phyloP scores from a whole-genome alignment of 805 yeast species.

The Brettanomyces naardenensis region DNA sequence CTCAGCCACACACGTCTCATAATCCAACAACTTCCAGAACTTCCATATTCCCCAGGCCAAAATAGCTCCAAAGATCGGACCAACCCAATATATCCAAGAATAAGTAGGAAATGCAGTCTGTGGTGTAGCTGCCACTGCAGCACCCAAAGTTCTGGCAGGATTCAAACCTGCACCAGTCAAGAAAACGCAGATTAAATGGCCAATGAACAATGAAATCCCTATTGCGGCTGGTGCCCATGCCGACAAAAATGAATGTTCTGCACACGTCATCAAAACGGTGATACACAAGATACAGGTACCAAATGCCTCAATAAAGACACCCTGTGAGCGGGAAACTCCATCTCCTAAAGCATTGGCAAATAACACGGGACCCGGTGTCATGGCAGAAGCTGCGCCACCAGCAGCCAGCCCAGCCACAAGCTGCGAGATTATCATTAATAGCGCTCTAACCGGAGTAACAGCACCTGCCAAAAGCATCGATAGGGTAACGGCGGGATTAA shows the following conservation, averaged over 20 bases:
- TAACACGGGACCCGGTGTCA: constrained; percentile 73
- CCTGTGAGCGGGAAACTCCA: constrained; percentile 65
- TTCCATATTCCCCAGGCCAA: constrained; percentile 65
- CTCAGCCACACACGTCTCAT: constrained; percentile 35
- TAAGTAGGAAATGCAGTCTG: constrained; percentile 65
- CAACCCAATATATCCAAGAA: constrained; percentile 92
- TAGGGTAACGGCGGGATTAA: constrained; percentile 83
- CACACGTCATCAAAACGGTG: constrained; percentile 77
- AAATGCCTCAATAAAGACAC: constrained; percentile 74
- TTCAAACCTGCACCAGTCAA: constrained; percentile 89
- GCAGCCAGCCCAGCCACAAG: constrained; percentile 86
- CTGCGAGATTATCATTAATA: constrained; percentile 58
- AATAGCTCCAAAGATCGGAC: constrained; percentile 68
- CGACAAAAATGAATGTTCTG: constrained; percentile 71
- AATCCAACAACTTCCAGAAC: constrained; percentile 54
- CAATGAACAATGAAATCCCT: constrained; percentile 76
- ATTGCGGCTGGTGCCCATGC: constrained; percentile 76
- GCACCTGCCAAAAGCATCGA: constrained; percentile 67
- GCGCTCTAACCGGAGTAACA: constrained; percentile 63
- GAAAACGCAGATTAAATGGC: constrained; percentile 73
- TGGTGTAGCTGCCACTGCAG: constrained; percentile 48
- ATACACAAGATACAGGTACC: constrained; percentile 67
- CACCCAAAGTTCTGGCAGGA: constrained; percentile 88
- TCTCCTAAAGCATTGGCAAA: constrained; percentile 69
- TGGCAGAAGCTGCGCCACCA: constrained; percentile 78